Percentiles rank a stretch among this genome's conserved stretches.
These are phyloP conservation scores for Fusarium tanahbumbuense DNA, from an alignment of 2,329 filamentous ascomycete species.

Conservation along the genomic window DNA sequence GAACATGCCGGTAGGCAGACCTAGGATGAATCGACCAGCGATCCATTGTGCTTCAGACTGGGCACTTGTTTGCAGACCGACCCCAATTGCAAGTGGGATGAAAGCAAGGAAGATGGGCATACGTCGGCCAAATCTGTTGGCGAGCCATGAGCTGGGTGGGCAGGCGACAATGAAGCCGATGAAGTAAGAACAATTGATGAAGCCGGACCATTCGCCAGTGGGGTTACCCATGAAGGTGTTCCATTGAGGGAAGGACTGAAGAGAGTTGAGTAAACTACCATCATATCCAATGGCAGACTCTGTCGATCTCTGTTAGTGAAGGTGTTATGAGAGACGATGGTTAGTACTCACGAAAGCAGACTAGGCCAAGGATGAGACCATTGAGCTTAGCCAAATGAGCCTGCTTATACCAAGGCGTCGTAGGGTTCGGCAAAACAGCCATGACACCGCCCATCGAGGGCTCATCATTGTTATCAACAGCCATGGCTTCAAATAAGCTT, in stretches of 20 bases:
- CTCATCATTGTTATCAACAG: neutral
- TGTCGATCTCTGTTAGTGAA: neutral
- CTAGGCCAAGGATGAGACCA: slow-evolving; percentile 7
- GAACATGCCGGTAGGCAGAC: slow-evolving; percentile 18
- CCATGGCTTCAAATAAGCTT: neutral
- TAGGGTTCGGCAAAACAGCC: slow-evolving; percentile 15
- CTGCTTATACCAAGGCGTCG: slow-evolving; percentile 16
- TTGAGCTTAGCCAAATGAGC: slow-evolving; percentile 10
- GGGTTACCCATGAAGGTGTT: slow-evolving; percentile 17
- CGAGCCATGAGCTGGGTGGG: slow-evolving; percentile 15
- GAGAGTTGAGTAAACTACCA: slow-evolving; percentile 15
- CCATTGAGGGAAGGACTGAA: slow-evolving; percentile 17
- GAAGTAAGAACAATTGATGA: slow-evolving; percentile 21
- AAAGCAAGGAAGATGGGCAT: slow-evolving; percentile 3
- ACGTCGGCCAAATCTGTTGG: slow-evolving; percentile 18
- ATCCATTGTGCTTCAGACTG: slow-evolving; percentile 15
- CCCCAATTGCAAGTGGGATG: neutral
- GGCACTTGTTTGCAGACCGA: slow-evolving; percentile 11
- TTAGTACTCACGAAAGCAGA: slow-evolving; percentile 20
- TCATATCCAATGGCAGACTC: slow-evolving; percentile 22
- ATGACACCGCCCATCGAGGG: neutral
- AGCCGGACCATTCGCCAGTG: slow-evolving; percentile 19
- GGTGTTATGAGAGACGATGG: fast-evolving
- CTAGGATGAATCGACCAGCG: slow-evolving; percentile 7
- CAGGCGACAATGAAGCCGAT: slow-evolving; percentile 12